Base-by-base conservation (phyloP, 176 grass and related monocot genomes). In the Leersia perrieri region DNA sequence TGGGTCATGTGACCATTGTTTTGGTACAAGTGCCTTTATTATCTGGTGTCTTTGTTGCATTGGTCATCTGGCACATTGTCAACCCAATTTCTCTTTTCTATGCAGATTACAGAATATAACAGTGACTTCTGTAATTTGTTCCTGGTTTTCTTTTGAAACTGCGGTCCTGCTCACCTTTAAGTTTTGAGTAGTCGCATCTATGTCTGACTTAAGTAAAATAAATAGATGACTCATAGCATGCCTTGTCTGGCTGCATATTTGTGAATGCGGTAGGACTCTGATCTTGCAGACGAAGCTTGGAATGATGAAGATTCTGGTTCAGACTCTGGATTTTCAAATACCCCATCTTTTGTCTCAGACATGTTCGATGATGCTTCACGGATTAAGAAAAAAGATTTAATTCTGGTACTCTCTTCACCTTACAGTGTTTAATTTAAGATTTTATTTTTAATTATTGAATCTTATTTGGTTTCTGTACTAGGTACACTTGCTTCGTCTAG, bases 401-500 rank as follows among this genome's bases (percentile, higher is more conserved):
- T 98, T 85, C 41, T 98, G 95, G 92, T 98, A 91, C 70, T 70
- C 25, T 49, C n/a, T 40, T 51, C 22, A 39, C 26, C 12, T n/a
- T 53, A 53, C 14, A 15, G 2, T 80, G 22, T 77, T 80, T 77
- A 25, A 38, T 42, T 8, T 84, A 60, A 45, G 5, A 71, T 74
- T 53, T 87, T 80, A 66, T 87, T 42, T 41, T 64, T 87, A 28
- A 34, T 8, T 81, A 13, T 15, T 90, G n/a, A 79, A 60, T 34
- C 31, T 72, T 82, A 55, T 83, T 80, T 76, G 65, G 20, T 61
- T 80, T 88, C 62, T 68, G 65, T 76, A 79, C 79, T 81, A 94
- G 95, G 88, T 94, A 30, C 95, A 98, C 60, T 81, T 94, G 79
- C 95, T 98, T 85, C 92, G 83, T 29, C 68, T 92, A 51, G 90